These are phyloP conservation scores for Vigna reflexopilosa DNA, from an alignment of 306 rosid genomes.

Conservation along the genomic window DNA sequence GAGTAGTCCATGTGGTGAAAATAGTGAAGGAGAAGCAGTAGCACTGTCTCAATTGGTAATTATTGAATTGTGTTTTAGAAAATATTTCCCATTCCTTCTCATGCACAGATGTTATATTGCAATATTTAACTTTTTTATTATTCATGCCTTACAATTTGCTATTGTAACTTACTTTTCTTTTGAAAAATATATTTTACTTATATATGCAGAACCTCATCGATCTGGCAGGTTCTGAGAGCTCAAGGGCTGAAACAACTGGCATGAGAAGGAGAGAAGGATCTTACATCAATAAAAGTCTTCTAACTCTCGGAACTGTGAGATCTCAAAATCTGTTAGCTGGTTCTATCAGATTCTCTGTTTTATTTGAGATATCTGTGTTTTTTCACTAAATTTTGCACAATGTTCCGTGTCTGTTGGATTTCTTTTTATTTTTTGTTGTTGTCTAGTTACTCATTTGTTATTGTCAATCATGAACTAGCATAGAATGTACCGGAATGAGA, in stretches of 20 bases:
- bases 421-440: not conserved
- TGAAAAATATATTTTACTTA: slow-evolving; percentile 53
- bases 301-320: slow-evolving; percentile 99
- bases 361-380: slow-evolving; percentile 13
- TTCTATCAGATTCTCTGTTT: slow-evolving; percentile 21
- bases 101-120: not conserved
- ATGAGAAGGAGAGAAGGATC: slow-evolving; percentile 98
- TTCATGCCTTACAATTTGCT: slow-evolving; percentile 36
- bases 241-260: slow-evolving; percentile 98
- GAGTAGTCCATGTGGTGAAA: slow-evolving; percentile 92
- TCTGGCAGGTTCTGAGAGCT: slow-evolving; percentile 99
- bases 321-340: slow-evolving; percentile 45
- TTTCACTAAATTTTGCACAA: not conserved
- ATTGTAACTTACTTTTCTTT: slow-evolving; percentile 45
- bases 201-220: slow-evolving; percentile 98
- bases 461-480: not conserved
- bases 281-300: slow-evolving; percentile 92
- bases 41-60: slow-evolving; percentile 93
- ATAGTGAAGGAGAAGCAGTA: slow-evolving; percentile 88
- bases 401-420: not conserved
- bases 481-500: not conserved
- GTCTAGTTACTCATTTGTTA: not conserved
- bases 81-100: slow-evolving; percentile 35
- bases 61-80: slow-evolving; percentile 35
- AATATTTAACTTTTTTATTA: slow-evolving; percentile 29